Evolutionary conservation across 352 stramenopile species (phyloP).

Genomic region (Hyaloperonospora arabidopsidis): DNA sequence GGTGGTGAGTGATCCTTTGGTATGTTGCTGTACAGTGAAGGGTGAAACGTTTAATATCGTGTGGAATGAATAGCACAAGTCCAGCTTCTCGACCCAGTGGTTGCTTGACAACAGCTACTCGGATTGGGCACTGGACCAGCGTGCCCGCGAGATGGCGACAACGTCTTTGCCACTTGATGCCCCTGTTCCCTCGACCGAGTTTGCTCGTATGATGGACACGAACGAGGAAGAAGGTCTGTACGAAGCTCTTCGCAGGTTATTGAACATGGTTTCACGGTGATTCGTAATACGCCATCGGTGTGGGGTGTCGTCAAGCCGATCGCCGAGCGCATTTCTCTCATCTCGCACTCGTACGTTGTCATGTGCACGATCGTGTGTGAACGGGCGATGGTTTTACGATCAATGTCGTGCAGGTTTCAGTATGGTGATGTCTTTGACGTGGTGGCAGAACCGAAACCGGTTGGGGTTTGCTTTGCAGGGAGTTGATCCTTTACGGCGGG

Average conservation of each 20-base stretch:
- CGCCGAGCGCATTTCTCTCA: slow-evolving; percentile 65
- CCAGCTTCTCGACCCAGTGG: slow-evolving; percentile 59
- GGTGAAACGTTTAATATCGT: slow-evolving; percentile 60
- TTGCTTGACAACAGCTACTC: slow-evolving; percentile 79
- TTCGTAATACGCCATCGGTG: slow-evolving; percentile 61
- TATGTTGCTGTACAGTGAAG: slow-evolving; percentile 39
- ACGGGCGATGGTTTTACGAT: neutral
- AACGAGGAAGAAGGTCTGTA: slow-evolving; percentile 57
- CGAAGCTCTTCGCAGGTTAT: slow-evolving; percentile 62
- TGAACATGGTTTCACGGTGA: slow-evolving; percentile 62
- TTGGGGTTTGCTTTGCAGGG: slow-evolving; percentile 23
- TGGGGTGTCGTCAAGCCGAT: slow-evolving; percentile 56
- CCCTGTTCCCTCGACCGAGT: slow-evolving; percentile 49
- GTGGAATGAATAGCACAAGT: slow-evolving; percentile 65
- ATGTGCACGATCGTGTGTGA: neutral
- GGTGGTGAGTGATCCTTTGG: neutral
- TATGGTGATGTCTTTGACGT: slow-evolving; percentile 86
- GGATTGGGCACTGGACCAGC: slow-evolving; percentile 37
- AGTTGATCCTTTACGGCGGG: neutral
- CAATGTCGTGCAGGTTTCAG: slow-evolving; percentile 40
- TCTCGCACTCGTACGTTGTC: slow-evolving; percentile 68
- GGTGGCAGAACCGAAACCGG: slow-evolving; percentile 68
- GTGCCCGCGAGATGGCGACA: slow-evolving; percentile 40
- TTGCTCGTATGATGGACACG: slow-evolving; percentile 56
- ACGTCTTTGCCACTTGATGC: slow-evolving; percentile 38